Evolutionary conservation across 768 basidiomycete genomes (phyloP).

Genomic region (Boletus pseudo-olivaceus): DNA sequence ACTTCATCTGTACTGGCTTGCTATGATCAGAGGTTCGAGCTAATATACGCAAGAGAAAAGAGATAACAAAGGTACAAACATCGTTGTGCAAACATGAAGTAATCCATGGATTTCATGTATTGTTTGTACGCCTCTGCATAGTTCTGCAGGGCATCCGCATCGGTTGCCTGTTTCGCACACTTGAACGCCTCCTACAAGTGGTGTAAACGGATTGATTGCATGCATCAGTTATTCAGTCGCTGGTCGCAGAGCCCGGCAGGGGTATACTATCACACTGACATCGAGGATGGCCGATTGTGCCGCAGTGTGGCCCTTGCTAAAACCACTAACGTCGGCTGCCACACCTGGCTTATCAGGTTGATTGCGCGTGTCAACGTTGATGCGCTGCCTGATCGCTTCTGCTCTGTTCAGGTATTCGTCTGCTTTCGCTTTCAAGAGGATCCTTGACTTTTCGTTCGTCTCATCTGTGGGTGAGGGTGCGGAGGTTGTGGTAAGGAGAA

Average conservation of each 20-base stretch:
- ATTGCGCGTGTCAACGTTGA: neutral
- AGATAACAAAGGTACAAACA: slow-evolving; percentile 44
- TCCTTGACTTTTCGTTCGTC: slow-evolving; percentile 18
- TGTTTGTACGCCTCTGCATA: slow-evolving; percentile 92
- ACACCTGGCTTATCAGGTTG: neutral
- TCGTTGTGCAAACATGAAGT: slow-evolving; percentile 95
- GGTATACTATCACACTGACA: slow-evolving; percentile 2
- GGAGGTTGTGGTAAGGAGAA: neutral
- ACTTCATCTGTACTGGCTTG: slow-evolving; percentile 52
- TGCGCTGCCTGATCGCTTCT: slow-evolving; percentile 7
- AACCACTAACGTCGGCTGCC: neutral
- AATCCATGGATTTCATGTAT: slow-evolving; percentile 91
- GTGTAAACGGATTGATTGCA: neutral
- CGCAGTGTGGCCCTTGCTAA: neutral
- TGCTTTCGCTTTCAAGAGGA: slow-evolving; percentile 13
- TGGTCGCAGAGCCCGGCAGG: neutral
- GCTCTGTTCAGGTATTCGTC: slow-evolving; percentile 21
- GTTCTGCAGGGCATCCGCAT: slow-evolving; percentile 84
- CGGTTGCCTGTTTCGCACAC: slow-evolving; percentile 84
- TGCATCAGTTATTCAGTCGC: neutral
- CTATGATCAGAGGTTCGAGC: slow-evolving; percentile 1
- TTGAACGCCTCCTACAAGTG: slow-evolving; percentile 66
- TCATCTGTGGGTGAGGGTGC: slow-evolving; percentile 1
- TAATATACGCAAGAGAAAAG: neutral
- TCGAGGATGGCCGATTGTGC: slow-evolving; percentile 14